Evolutionary conservation across 2,329 filamentous ascomycete species (phyloP).

Genomic region (Fusarium tuaranense): DNA sequence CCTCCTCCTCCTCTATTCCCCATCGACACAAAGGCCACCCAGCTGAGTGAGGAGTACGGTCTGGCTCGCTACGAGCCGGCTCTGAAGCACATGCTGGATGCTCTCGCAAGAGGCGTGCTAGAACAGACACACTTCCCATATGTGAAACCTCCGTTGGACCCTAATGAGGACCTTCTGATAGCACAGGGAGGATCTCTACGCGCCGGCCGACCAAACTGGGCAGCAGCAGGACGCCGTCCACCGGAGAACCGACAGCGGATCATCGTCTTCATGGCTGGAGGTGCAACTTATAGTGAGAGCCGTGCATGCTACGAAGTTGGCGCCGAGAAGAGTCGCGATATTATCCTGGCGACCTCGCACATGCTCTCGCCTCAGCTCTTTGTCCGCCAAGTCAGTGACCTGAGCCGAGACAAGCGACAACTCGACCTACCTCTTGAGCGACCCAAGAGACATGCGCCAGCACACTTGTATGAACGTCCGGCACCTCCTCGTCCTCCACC

Average conservation of each 20-base stretch:
- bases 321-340: slow-evolving; percentile 77
- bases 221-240: slow-evolving; percentile 79
- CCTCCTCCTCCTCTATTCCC: slow-evolving; percentile 77
- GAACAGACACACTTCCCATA: slow-evolving; percentile 78
- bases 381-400: slow-evolving; percentile 83
- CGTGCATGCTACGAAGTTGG: slow-evolving; percentile 90
- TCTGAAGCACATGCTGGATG: slow-evolving; percentile 85
- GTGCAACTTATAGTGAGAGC: slow-evolving; percentile 92
- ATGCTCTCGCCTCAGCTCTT: slow-evolving; percentile 91
- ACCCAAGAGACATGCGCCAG: slow-evolving; percentile 84
- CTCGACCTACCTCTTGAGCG: slow-evolving; percentile 86
- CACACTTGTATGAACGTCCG: slow-evolving; percentile 85
- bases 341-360: slow-evolving; percentile 91
- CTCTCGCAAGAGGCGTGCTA: slow-evolving; percentile 74
- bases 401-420: slow-evolving; percentile 79
- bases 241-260: slow-evolving; percentile 87
- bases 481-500: slow-evolving; percentile 60
- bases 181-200: slow-evolving; percentile 80
- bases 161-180: slow-evolving; percentile 68
- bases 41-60: slow-evolving; percentile 79
- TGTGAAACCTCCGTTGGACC: slow-evolving; percentile 75
- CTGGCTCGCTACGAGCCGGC: slow-evolving; percentile 89
- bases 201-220: slow-evolving; percentile 95
- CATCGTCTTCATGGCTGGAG: slow-evolving; percentile 94
- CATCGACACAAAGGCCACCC: slow-evolving; percentile 67